Evolutionary conservation across 441 rosid species (phyloP), one percentile per base, ranked within the genome.

Genomic region (Syzygium syzygioides): DNA sequence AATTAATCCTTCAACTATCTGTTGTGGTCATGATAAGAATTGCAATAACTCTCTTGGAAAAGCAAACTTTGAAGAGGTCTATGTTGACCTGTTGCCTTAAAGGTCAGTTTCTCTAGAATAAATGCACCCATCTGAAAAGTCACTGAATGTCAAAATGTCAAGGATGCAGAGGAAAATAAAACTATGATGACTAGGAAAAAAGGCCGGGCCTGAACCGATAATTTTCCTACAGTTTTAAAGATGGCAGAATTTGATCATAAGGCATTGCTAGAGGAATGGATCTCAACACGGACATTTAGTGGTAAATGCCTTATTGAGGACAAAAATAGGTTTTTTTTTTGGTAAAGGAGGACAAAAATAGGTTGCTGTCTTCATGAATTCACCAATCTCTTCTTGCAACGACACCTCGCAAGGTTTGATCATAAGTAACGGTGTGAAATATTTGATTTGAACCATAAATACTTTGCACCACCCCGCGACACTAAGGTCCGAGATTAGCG

Each of bases 191-290:
- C 76, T 48, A 93, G 89, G 90, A 96, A 94, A 92, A 86, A 98
- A 96, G 92, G 89, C 95, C 86, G 96, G 97, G 88, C 92, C 97
- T 3, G 95, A 97, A 85, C 97, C 99, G 7, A 93, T 98, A 89
- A 92, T 98, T 80, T 98, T 89, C 98, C 99, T 71, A 94, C 96
- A 88, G 96, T 97, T 87, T 91, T 97, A 85, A 97, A 95, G 94
- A 97, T 98, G 99, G 94, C 97, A 80, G 97, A 95, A 91, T 98
- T 98, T 86, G 99, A 98, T 90, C 99, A 98, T 89, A 95, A 97
- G 98, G 98, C 99, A 86, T 94, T 97, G 92, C 92, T 98, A 54
- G 99, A 98, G 93, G 99, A 98, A 91, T 96, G 99, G 98, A 94
- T 96, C 91, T 91, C 95, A 85, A 92, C 96, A 23, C 95, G 94